phyloP scores from a whole-genome alignment of 2,329 filamentous ascomycete species.

The Phialemonium atrogriseum region DNA sequence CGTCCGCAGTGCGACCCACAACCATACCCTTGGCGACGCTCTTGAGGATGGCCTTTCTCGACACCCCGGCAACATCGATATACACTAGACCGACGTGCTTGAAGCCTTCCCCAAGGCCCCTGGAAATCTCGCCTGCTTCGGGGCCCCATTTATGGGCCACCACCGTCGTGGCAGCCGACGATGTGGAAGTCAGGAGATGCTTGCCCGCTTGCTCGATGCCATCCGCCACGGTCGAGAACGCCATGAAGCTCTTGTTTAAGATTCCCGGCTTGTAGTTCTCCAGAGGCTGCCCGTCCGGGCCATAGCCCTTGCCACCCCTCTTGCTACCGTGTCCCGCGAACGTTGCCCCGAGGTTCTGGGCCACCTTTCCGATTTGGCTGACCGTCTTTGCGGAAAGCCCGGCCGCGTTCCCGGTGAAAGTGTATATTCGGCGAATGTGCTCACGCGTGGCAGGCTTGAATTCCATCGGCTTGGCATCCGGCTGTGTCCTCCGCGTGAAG shows the following conservation, averaged over 20 bases:
- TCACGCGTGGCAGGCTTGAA: slow-evolving; percentile 81
- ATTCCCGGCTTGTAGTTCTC: slow-evolving; percentile 77
- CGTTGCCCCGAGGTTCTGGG: slow-evolving; percentile 81
- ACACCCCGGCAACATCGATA: slow-evolving; percentile 92
- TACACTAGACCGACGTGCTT: slow-evolving; percentile 97
- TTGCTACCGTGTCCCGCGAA: slow-evolving; percentile 54
- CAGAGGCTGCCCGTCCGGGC: slow-evolving; percentile 59
- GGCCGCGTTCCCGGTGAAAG: slow-evolving; percentile 72
- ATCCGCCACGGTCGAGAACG: slow-evolving; percentile 89
- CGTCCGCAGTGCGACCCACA: slow-evolving; percentile 67
- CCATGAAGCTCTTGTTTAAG: slow-evolving; percentile 93
- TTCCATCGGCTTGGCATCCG: slow-evolving; percentile 70
- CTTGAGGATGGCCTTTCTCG: slow-evolving; percentile 81
- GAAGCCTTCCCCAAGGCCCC: slow-evolving; percentile 71
- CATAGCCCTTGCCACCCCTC: slow-evolving; percentile 50
- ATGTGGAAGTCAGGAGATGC: slow-evolving; percentile 65
- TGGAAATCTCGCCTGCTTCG: slow-evolving; percentile 74
- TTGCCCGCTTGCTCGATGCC: slow-evolving; percentile 84
- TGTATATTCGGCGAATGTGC: slow-evolving; percentile 81
- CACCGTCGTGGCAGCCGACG: slow-evolving; percentile 73
- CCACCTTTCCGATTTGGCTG: slow-evolving; percentile 71
- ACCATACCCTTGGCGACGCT: slow-evolving; percentile 96
- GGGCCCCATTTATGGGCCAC: slow-evolving; percentile 83
- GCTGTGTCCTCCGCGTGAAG: slow-evolving; percentile 74
- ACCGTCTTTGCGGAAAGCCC: slow-evolving; percentile 79